A percentile compares a stretch with the other conserved stretches of the same genome.
These are phyloP conservation scores for Stropharia rugosoannulata DNA, from an alignment of 768 basidiomycete genomes.

Conservation along the genomic window DNA sequence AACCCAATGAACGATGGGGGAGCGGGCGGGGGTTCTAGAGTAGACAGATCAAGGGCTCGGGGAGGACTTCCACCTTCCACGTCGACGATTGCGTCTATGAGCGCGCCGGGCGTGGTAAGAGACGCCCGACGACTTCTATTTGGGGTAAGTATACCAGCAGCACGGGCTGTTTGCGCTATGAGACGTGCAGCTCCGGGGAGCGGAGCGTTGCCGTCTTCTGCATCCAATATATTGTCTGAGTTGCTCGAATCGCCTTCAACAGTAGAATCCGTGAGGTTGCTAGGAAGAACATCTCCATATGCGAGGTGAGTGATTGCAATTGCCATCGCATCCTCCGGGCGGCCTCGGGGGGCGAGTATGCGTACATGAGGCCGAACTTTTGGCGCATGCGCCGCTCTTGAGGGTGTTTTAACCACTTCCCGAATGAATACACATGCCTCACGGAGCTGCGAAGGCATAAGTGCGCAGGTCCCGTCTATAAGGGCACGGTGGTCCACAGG, in stretches of 20 bases:
- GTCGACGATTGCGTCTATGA: not conserved
- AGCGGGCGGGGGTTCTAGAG: not conserved
- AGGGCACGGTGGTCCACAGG: conserved; percentile 1
- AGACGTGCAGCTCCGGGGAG: conserved; percentile 1
- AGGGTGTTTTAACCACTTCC: not conserved
- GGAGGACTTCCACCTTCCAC: not conserved
- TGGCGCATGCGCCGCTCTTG: not conserved
- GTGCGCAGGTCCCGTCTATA: conserved; percentile 4
- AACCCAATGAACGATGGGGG: not conserved
- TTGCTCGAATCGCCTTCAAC: not conserved
- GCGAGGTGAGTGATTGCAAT: conserved; percentile 7
- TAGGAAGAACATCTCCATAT: not conserved
- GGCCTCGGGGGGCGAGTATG: conserved; percentile 5
- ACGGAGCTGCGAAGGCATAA: conserved; percentile 1
- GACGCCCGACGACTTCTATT: no score
- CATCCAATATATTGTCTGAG: not conserved
- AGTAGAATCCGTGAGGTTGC: no score
- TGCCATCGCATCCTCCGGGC: conserved; percentile 11
- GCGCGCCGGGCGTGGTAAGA: not conserved
- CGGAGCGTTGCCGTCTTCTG: not conserved
- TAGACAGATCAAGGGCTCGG: not conserved
- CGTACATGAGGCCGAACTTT: not conserved
- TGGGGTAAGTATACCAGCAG: not conserved
- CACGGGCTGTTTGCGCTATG: not conserved
- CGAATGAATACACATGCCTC: conserved; percentile 6